Percentiles rank a stretch among this genome's conserved stretches.
Conservation (phyloP, 176 grass and related monocot genomes). For the Oryza officinalis region DNA sequence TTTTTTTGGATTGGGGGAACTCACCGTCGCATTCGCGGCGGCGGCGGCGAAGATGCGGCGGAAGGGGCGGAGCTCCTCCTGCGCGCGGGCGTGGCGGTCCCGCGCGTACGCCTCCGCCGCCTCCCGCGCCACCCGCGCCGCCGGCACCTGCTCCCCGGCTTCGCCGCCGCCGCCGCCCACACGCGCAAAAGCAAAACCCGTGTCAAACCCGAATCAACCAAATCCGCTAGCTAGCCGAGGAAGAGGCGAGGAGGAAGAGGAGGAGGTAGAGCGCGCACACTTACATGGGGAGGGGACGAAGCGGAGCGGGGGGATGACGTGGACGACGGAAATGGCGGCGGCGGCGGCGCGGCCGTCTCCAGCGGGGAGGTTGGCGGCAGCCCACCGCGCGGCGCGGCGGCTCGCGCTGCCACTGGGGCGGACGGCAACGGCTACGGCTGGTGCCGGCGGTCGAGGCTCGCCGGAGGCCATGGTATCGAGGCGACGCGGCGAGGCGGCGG, state of each 20-base stretch:
- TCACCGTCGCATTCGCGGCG: slow-evolving; percentile 50
- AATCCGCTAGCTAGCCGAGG: neutral
- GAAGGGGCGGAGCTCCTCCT: slow-evolving; percentile 60
- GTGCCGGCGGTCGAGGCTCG: neutral
- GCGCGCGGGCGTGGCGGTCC: slow-evolving; percentile 45
- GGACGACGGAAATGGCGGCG: slow-evolving; percentile 54
- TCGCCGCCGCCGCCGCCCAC: neutral
- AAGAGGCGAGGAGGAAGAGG: neutral
- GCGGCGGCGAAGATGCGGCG: slow-evolving; percentile 49
- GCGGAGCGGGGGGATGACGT: slow-evolving; percentile 64
- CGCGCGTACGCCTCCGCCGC: slow-evolving; percentile 60
- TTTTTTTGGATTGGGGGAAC: neutral
- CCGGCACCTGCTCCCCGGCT: slow-evolving; percentile 73
- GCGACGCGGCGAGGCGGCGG: too few relatives aligned
- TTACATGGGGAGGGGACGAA: slow-evolving; percentile 73
- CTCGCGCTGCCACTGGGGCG: slow-evolving; percentile 49
- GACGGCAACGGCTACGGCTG: slow-evolving; percentile 55
- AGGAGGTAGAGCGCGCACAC: neutral
- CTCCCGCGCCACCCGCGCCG: slow-evolving; percentile 50
- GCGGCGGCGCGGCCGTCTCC: slow-evolving; percentile 21
- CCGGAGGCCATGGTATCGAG: slow-evolving; percentile 3
- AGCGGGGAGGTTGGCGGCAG: slow-evolving; percentile 33
- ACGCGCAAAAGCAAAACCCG: neutral
- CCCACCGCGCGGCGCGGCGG: slow-evolving; percentile 70
- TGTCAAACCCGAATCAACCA: neutral